Conservation (phyloP, 257 asterid genomes). For the Lantana camara region DNA sequence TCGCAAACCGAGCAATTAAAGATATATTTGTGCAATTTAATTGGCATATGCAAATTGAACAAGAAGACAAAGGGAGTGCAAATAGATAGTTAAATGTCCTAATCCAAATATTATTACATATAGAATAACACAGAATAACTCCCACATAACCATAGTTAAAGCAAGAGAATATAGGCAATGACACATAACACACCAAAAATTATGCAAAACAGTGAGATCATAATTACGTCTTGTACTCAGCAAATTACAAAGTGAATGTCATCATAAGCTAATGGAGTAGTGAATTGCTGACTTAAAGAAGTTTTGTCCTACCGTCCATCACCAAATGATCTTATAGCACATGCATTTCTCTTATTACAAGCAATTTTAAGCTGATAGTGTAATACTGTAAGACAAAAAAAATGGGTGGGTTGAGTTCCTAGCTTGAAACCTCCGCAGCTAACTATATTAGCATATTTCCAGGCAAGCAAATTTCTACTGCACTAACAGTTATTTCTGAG, state of each 20-base stretch:
- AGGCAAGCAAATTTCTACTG: not conserved
- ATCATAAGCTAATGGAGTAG: not conserved
- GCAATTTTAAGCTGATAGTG: slow-evolving; percentile 13
- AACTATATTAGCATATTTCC: slow-evolving; percentile 8
- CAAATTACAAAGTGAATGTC: not conserved
- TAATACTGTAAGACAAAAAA: too few species aligned
- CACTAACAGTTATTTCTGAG: not conserved
- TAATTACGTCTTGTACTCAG: slow-evolving; percentile 19
- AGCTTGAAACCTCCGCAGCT: not conserved
- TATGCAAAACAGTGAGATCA: slow-evolving; percentile 1
- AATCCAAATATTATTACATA: not conserved
- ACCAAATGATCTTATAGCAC: not conserved
- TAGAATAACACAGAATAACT: not conserved
- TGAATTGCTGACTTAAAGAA: not conserved
- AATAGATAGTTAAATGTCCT: not conserved
- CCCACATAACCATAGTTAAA: not conserved
- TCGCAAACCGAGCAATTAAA: not conserved
- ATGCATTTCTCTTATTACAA: not conserved
- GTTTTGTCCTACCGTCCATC: not conserved
- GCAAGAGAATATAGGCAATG: slow-evolving; percentile 16
- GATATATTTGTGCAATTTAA: slow-evolving; percentile 1
- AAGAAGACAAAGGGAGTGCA: not conserved
- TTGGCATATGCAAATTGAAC: not conserved
- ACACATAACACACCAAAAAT: not conserved
- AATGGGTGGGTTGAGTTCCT: slow-evolving; percentile 16